phyloP scores from a whole-genome alignment of 225 moss, liverwort and hornwort genomes.

The Straminergon stramineum region DNA sequence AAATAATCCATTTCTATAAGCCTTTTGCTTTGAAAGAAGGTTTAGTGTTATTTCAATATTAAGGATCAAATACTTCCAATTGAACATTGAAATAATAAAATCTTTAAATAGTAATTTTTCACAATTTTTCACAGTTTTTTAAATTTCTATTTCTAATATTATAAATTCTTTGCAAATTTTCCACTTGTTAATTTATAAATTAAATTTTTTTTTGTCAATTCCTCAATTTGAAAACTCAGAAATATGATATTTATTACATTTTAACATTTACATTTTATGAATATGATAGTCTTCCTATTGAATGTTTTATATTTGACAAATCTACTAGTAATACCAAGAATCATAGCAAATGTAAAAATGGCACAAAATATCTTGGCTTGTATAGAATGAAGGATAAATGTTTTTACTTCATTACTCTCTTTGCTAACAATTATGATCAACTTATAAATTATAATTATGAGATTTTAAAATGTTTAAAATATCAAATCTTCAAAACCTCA shows the following conservation, averaged over 20 bases:
- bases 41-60: neutral
- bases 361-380: neutral
- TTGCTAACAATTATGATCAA: neutral
- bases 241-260: neutral
- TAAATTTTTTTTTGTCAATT: neutral
- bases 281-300: neutral
- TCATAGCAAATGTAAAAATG: neutral
- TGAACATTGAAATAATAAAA: neutral
- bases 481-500: neutral
- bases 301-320: no score
- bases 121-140: rapidly evolving
- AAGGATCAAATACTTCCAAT: neutral
- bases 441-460: neutral
- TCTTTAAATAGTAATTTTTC: neutral
- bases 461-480: neutral
- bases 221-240: neutral
- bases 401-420: neutral
- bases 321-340: neutral
- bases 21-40: neutral
- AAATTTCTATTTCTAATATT: neutral
- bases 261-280: neutral
- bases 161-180: neutral
- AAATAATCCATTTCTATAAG: neutral
- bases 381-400: neutral
- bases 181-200: neutral